Percentiles rank a stretch among this genome's conserved stretches.
These are phyloP conservation scores for Emergomyces africanus DNA, from an alignment of 2,329 filamentous ascomycete genomes.

Conservation along the genomic window DNA sequence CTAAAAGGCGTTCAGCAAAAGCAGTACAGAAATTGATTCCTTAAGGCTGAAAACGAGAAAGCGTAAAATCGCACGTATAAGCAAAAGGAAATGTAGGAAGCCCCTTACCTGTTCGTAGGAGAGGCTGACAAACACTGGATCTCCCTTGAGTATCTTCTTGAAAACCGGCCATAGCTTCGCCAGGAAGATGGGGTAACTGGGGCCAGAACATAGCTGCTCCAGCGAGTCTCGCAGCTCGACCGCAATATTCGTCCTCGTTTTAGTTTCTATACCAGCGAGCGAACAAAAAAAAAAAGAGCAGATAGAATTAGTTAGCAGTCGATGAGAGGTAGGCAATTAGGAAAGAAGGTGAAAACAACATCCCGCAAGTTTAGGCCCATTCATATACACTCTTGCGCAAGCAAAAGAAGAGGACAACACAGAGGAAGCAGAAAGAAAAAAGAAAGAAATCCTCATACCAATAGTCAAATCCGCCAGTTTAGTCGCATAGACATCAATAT, in stretches of 20 bases:
- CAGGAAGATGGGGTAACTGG: constrained; percentile 68
- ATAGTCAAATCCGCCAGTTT: constrained; percentile 37
- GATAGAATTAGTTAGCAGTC: background rate
- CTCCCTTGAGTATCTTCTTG: constrained; percentile 68
- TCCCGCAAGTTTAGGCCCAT: background rate
- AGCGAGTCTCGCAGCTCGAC: constrained; percentile 81
- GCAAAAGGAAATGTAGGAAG: background rate
- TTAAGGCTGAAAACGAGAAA: background rate
- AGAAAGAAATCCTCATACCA: constrained; percentile 24
- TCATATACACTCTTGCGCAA: background rate
- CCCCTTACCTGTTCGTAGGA: constrained; percentile 69
- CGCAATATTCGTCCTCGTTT: constrained; percentile 69
- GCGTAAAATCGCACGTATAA: background rate
- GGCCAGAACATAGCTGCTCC: constrained; percentile 66
- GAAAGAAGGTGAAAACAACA: background rate
- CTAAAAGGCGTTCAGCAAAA: constrained; percentile 27
- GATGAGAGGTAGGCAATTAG: background rate
- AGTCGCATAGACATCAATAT: constrained; percentile 37
- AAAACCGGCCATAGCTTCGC: constrained; percentile 83
- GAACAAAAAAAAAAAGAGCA: background rate
- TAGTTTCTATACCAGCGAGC: constrained; percentile 48
- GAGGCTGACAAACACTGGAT: constrained; percentile 81
- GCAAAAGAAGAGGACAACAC: background rate
- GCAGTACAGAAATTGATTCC: background rate
- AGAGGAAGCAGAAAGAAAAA: too few species aligned